These are phyloP conservation scores for Citropsis articulata DNA, from an alignment of 345 rosid genomes.

Conservation along the genomic window DNA sequence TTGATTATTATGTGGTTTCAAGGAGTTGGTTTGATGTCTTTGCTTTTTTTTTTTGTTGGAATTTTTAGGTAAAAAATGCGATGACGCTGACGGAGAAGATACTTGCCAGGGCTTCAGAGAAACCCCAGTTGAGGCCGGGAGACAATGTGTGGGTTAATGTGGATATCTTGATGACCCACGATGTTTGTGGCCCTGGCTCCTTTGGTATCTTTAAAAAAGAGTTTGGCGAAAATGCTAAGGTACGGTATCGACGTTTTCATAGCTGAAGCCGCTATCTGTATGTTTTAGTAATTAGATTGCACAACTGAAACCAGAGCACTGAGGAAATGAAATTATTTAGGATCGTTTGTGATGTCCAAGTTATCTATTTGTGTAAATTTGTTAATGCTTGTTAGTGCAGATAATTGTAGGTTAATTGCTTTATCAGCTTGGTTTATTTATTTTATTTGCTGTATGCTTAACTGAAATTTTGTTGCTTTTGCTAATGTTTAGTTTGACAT, in stretches of 20 bases:
- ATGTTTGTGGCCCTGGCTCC: slow-evolving; percentile 96
- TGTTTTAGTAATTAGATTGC: background rate
- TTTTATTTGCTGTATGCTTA: background rate
- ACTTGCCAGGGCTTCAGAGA: slow-evolving; percentile 76
- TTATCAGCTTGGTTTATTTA: background rate
- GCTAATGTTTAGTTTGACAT: background rate
- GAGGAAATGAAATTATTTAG: background rate
- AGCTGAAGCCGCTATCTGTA: background rate
- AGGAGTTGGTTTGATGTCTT: background rate
- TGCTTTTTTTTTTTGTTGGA: background rate
- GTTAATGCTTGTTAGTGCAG: background rate
- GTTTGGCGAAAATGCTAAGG: slow-evolving; percentile 89
- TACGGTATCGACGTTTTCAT: slow-evolving; percentile 7
- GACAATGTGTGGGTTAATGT: slow-evolving; percentile 95
- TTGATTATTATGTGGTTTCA: background rate
- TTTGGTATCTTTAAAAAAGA: slow-evolving; percentile 88
- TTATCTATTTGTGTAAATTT: background rate
- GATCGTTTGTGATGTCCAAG: background rate
- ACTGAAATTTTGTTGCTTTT: background rate
- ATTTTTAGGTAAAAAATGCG: slow-evolving; percentile 73
- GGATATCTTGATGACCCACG: slow-evolving; percentile 94
- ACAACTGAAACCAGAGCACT: background rate
- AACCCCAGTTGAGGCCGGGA: slow-evolving; percentile 69
- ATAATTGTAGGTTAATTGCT: background rate
- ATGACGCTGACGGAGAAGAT: slow-evolving; percentile 99